Percentiles rank a stretch among this genome's conserved stretches.
These are phyloP conservation scores for Neonectria hederae DNA, from an alignment of 2,329 filamentous ascomycete genomes.

Conservation along the genomic window DNA sequence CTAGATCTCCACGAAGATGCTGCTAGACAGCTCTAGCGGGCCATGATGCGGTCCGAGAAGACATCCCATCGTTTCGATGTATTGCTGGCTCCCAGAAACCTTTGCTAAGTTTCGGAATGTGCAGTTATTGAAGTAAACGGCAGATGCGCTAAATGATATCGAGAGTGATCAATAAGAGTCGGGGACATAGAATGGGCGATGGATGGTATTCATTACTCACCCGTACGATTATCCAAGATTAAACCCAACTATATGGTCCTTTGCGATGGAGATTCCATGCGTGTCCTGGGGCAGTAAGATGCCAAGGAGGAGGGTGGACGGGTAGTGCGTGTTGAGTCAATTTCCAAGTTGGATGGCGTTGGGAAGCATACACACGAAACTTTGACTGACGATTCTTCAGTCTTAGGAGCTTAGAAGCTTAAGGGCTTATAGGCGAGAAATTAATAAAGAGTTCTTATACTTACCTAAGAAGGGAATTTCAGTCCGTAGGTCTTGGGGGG, in stretches of 20 bases:
- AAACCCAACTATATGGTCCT: not conserved
- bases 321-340: not conserved
- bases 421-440: too few relatives aligned
- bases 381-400: not conserved
- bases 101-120: not conserved
- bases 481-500: too few relatives aligned
- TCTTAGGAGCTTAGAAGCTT: too few relatives aligned
- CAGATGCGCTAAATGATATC: not conserved
- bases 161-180: not conserved
- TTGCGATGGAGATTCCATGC: not conserved
- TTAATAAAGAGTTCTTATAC: too few relatives aligned
- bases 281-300: not conserved
- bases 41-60: not conserved
- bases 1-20: not conserved
- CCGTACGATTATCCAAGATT: not conserved
- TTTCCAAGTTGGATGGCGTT: not conserved
- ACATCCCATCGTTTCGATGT: not conserved
- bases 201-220: not conserved
- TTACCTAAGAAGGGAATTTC: too few relatives aligned
- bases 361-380: too few relatives aligned
- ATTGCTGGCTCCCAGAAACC: not conserved
- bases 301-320: not conserved
- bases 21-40: not conserved
- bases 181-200: not conserved
- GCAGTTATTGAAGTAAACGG: not conserved